phyloP scores from a whole-genome alignment of 2,329 filamentous ascomycete genomes.

The Penicillium sp. region DNA sequence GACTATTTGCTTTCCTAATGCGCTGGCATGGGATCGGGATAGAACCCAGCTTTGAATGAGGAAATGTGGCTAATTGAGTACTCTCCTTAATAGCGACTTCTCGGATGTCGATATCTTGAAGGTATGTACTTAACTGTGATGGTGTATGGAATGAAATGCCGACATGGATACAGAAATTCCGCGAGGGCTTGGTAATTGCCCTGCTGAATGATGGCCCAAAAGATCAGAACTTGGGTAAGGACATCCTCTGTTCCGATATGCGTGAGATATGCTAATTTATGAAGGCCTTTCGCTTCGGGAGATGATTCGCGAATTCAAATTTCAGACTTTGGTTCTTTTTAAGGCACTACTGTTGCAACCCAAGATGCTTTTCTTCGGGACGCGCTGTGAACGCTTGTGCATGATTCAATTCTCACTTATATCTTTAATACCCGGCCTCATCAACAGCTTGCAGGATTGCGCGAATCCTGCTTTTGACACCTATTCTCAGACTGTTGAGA shows the following conservation, averaged over 20 bases:
- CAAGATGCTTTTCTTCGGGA: slow-evolving; percentile 99
- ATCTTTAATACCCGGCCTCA: slow-evolving; percentile 87
- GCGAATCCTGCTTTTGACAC: slow-evolving; percentile 88
- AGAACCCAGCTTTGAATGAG: background rate
- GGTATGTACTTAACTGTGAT: slow-evolving; percentile 33
- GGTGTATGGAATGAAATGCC: slow-evolving; percentile 7
- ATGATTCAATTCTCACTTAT: slow-evolving; percentile 98
- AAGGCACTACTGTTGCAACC: slow-evolving; percentile 93
- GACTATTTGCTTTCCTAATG: background rate
- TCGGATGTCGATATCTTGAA: slow-evolving; percentile 84
- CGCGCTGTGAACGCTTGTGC: slow-evolving; percentile 91
- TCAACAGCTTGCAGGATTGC: slow-evolving; percentile 89
- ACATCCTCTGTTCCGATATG: background rate
- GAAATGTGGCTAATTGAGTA: slow-evolving; percentile 1
- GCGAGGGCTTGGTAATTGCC: slow-evolving; percentile 72
- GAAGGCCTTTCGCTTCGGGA: slow-evolving; percentile 73
- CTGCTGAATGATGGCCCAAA: slow-evolving; percentile 64
- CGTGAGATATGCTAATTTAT: slow-evolving; percentile 12
- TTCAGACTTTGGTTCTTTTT: slow-evolving; percentile 88
- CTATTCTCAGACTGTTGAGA: slow-evolving; percentile 71
- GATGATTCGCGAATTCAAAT: slow-evolving; percentile 89
- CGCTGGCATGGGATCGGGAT: background rate
- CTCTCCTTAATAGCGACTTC: slow-evolving; percentile 63
- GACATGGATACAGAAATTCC: slow-evolving; percentile 64
- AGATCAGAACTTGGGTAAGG: slow-evolving; percentile 81